phyloP scores from a whole-genome alignment of 257 asterid genomes.

The Misopates orontium region DNA sequence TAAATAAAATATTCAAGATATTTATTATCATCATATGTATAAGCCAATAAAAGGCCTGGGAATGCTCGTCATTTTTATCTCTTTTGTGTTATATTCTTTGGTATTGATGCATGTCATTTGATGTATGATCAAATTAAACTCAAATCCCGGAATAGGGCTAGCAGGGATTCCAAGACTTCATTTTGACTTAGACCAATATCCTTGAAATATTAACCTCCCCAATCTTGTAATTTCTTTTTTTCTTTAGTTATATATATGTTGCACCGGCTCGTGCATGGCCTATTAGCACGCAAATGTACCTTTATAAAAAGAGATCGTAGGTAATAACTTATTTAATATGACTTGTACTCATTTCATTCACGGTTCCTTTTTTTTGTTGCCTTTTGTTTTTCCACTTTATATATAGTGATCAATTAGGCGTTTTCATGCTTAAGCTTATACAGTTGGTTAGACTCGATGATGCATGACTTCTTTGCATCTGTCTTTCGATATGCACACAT shows the following conservation, averaged over 20 bases:
- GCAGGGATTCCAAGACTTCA: conserved; percentile 17
- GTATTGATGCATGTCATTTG: background rate
- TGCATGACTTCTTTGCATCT: too few species aligned
- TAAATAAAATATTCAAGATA: too few species aligned
- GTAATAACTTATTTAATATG: too few species aligned
- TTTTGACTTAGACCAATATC: conserved; percentile 14
- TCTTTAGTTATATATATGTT: background rate
- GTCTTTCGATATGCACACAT: too few species aligned
- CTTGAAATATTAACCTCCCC: background rate
- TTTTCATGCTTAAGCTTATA: too few species aligned
- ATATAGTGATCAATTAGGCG: too few species aligned
- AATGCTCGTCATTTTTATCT: conserved; percentile 1
- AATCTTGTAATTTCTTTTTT: background rate
- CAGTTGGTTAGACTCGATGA: too few species aligned
- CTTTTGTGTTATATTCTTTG: background rate
- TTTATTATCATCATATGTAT: too few species aligned
- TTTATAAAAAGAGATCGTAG: background rate
- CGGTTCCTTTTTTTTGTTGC: too few species aligned
- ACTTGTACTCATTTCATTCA: too few species aligned
- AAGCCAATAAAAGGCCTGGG: conserved; percentile 1
- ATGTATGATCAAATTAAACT: background rate
- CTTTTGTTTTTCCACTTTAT: too few species aligned
- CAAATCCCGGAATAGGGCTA: conserved; percentile 12
- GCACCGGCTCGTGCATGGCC: background rate
- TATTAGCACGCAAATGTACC: background rate